A percentile compares a stretch with the other conserved stretches of the same genome.
These are phyloP conservation scores for Rossbeevera mucosa DNA, from an alignment of 768 basidiomycete species.

Conservation along the genomic window DNA sequence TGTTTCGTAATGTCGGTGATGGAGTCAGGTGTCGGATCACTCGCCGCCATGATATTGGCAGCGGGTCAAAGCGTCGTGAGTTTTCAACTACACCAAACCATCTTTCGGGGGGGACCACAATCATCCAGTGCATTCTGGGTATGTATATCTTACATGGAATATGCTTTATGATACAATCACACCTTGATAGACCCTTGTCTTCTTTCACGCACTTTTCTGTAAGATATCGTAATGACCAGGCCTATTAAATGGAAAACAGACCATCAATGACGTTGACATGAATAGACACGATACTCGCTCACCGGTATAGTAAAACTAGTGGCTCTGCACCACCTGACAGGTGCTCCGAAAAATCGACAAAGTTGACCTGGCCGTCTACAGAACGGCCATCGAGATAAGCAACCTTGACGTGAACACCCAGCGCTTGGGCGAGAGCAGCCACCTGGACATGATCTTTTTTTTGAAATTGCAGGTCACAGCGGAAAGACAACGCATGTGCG, in stretches of 20 bases:
- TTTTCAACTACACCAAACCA: not conserved
- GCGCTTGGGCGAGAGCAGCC: slow-evolving; percentile 63
- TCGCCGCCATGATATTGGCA: too few relatives aligned
- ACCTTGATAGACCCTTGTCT: not conserved
- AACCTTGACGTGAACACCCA: slow-evolving; percentile 63
- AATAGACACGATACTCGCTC: slow-evolving; percentile 16
- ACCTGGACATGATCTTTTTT: slow-evolving; percentile 75
- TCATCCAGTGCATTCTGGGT: not conserved
- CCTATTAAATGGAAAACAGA: slow-evolving; percentile 37
- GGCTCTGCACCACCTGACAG: slow-evolving; percentile 43
- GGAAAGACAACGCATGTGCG: not conserved
- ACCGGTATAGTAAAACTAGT: slow-evolving; percentile 74
- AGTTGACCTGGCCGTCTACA: slow-evolving; percentile 50
- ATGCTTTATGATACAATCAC: not conserved
- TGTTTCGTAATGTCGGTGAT: too few relatives aligned
- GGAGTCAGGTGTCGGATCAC: too few relatives aligned
- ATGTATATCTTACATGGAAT: slow-evolving; percentile 12
- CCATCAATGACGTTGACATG: not conserved
- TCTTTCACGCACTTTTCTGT: slow-evolving; percentile 14
- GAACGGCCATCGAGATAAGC: slow-evolving; percentile 77
- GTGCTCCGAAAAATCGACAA: slow-evolving; percentile 59
- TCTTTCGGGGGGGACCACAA: not conserved
- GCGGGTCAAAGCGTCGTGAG: too few relatives aligned
- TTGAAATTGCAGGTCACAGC: not conserved
- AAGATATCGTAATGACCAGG: slow-evolving; percentile 87